Evolutionary conservation across 768 basidiomycete species (phyloP).

Genomic region (Boletus subparvulus): DNA sequence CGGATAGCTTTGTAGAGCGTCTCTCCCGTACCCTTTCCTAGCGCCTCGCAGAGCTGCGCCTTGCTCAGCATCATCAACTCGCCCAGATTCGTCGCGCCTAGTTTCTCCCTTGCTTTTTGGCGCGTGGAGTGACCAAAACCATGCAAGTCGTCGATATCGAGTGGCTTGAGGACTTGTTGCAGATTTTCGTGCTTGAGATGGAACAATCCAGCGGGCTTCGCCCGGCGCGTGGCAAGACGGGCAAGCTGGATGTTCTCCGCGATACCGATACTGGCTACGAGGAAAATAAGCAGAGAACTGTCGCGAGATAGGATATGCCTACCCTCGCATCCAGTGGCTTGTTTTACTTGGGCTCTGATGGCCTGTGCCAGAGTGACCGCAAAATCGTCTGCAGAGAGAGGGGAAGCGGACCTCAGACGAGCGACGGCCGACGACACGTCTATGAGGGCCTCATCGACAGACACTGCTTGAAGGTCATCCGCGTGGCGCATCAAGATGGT

Average conservation of each 20-base stretch:
- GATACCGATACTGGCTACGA: constrained; percentile 85
- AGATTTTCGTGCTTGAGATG: constrained; percentile 64
- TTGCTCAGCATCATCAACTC: constrained; percentile 67
- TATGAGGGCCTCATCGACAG: constrained; percentile 93
- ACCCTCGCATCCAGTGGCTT: constrained; percentile 88
- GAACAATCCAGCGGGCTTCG: constrained; percentile 88
- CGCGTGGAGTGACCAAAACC: constrained; percentile 80
- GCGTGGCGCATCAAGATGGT: constrained; percentile 87
- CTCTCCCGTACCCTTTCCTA: constrained; percentile 83
- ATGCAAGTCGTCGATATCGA: constrained; percentile 79
- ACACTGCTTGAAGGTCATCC: constrained; percentile 92
- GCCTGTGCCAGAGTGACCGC: constrained; percentile 78
- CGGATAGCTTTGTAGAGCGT: constrained; percentile 81
- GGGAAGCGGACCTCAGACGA: constrained; percentile 28
- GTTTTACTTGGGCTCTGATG: constrained; percentile 73
- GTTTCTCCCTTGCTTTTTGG: constrained; percentile 78
- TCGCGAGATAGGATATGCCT: background rate
- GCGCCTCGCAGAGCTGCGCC: constrained; percentile 58
- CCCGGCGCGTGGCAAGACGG: constrained; percentile 83
- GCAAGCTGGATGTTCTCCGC: constrained; percentile 91
- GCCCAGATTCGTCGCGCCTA: constrained; percentile 68
- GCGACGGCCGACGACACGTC: constrained; percentile 72
- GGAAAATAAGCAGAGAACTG: background rate
- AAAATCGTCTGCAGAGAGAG: constrained; percentile 44
- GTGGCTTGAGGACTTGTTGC: constrained; percentile 54